Conservation (phyloP, 345 rosid species). For the Camelina neglecta region DNA sequence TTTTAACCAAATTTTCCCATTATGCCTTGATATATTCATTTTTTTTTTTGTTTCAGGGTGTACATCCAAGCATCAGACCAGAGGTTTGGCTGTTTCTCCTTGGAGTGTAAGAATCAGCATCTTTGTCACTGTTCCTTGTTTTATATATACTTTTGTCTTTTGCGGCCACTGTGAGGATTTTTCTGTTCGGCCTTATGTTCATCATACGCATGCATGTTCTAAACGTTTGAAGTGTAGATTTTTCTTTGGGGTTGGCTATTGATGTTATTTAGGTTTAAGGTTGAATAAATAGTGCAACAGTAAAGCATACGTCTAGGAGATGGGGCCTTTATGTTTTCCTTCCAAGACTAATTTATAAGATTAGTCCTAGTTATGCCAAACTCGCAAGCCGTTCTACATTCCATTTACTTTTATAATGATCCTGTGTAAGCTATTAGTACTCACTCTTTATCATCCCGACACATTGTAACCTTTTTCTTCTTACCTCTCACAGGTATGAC, state of each 20-base stretch:
- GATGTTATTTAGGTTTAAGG: slow-evolving; percentile 22
- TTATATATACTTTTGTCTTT: slow-evolving; percentile 1
- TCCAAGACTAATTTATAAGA: slow-evolving; percentile 12
- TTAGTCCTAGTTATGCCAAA: not conserved
- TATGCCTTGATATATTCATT: slow-evolving; percentile 20
- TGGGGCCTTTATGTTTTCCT: slow-evolving; percentile 17
- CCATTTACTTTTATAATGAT: not conserved
- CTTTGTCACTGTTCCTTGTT: slow-evolving; percentile 27
- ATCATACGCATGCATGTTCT: slow-evolving; percentile 10
- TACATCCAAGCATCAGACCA: slow-evolving; percentile 86
- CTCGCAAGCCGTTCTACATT: not conserved
- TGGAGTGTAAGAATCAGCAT: slow-evolving; percentile 75
- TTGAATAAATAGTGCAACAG: slow-evolving; percentile 8
- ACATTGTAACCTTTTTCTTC: slow-evolving; percentile 20
- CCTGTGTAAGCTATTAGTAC: not conserved
- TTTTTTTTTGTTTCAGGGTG: slow-evolving; percentile 61
- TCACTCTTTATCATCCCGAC: slow-evolving; percentile 15
- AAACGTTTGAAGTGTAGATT: slow-evolving; percentile 16
- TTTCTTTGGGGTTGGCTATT: slow-evolving; percentile 10
- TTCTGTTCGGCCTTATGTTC: slow-evolving; percentile 19
- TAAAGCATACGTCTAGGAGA: slow-evolving; percentile 19
- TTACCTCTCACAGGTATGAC: slow-evolving; percentile 59
- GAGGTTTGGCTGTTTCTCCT: slow-evolving; percentile 98
- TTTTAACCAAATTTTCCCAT: slow-evolving; percentile 10
- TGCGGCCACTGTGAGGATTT: not conserved